Evolutionary conservation across 2,329 filamentous ascomycete genomes (phyloP), one percentile per base, ranked within the genome.

Genomic region (Ascochyta fabae): DNA sequence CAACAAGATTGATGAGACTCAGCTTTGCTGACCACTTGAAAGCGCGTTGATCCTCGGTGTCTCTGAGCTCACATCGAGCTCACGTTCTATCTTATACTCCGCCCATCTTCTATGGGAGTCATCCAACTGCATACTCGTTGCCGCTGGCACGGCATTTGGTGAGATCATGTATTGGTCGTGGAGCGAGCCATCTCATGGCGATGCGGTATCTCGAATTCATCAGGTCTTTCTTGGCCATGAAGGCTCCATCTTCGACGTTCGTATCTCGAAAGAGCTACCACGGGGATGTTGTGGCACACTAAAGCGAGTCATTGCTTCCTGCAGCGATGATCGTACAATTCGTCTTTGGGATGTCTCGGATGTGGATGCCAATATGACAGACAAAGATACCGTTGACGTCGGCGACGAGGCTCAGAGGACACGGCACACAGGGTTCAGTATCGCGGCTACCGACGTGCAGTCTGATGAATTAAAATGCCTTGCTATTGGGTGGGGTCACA

Each of bases 281-380:
- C 46, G 52, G 0, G 56, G 44, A 13, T 50, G 58, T 38, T 56
- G 53, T 23, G 55, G 63, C 78, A 83, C 1, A 70, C 78, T 62
- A 74, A 78, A 79, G 24, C 82, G 90, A 47, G 74, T 96, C n/a
- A 80, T 99, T 31, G 90, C 89, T 13, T 97, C 91, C 67, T 99
- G 95, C 72, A 98, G 94, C 69, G 95, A 99, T 70, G 95, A 99
- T 75, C 84, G 95, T 46, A 96, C 92, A 0, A 86, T 99, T 22
- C 84, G 91, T 13, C 77, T 98, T 1, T 98, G 95, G 94, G 86
- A 96, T 69, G 85, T 97, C 7, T 87, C 88, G 0, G 81, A 86
- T 52, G 55, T 60, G 0, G 33, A 56, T 16, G 42, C 54, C 6
- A 59, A 67, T 8, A 43, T 26, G 3, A 38, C 42, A 15, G 47